Base-by-base conservation (phyloP, 176 grass and related monocot genomes). In the Carex kokanica region DNA sequence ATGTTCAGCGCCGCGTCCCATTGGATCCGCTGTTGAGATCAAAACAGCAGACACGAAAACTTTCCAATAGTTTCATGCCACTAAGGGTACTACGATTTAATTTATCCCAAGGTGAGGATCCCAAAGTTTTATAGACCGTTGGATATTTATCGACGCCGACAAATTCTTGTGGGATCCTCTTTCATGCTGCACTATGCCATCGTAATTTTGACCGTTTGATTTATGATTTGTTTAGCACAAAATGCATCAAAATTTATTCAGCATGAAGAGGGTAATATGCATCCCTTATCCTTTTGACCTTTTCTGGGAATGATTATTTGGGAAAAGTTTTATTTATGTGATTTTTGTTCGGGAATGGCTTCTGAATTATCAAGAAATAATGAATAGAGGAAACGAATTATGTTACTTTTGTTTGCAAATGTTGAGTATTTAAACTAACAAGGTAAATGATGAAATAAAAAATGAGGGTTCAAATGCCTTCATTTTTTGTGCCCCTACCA, bases 1-100 rank as follows among this genome's bases (percentile, higher is more conserved):
- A 17, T 77, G 73, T 55, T 77, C 73, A 23, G 73, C 73, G 73
- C 73, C 73, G 73, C 73, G 73, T 77, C 73, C 4, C 49, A 4
- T 55, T 1, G 10, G 14, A 49, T 77, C 14, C 1, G 73, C 49
- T 77, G 73, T 77, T 51, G 23, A 13, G 23, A 55, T 15, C 73
- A 24, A 31, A 77, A 77, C 73, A 77, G 73, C 73, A 14, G 15
- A 77, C 23, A 53, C 2, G 73, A 27, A 8, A 55, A 3, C 6
- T 1, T 3, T 55, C 73, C 73, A 55, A 77, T 77, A 54, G 8
- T 29, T 2, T 1, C 24, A 32, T 32, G 49, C 70, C 70, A 52
- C 21, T 6, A 11, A 52, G 24, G 20, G 70, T 59, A 1, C 14
- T 55, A 55, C 4, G 53, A 55, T 55, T 55, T 55, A 8, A 45